Evolutionary conservation across 129 eudicot species (phyloP), one percentile per base, ranked within the genome.

Genomic region (Saposhnikovia divaricata): DNA sequence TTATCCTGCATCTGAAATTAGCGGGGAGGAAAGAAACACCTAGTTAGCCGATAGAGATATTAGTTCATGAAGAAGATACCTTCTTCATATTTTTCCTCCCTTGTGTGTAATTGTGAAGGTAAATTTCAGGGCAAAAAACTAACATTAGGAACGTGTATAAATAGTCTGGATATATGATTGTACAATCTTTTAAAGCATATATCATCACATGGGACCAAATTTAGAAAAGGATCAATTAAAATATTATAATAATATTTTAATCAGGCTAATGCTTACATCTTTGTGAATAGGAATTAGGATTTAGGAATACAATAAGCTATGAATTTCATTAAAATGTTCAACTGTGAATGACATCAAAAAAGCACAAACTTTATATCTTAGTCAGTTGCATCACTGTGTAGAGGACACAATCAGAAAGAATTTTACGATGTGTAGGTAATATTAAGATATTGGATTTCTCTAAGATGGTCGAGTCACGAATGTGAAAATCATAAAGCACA

Each of bases 1-100:
- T 82, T 79, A 53, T 92, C 94, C 87, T 90, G 96, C 98, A 96
- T 92, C 99, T 95, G 90, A 59, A 38, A 81, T 34, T 82, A 72
- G 74, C 18, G 37, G 81, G 72, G 82, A 47, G 46, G 63, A 47
- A 77, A n/a, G 43, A 46, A 76, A 42, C 73, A 83, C 42, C 44
- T 10, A 27, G 55, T 63, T 72, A 77, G 43, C 72, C 48, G 5
- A 57, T 25, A 55, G 66, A 77, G 8, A 77, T 2, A 55, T 7
- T 65, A 13, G 18, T 2, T 65, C 71, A 65, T n/a, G 6, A 65
- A 65, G 6, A 66, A 65, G 14, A 65, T 27, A 65, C 43, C 74
- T 66, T 66, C 40, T 65, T 69, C 11, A 12, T 14, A 4, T 37
- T 37, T 69, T 14, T 15, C n/a, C 9, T 1, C 27, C 65, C 11